phyloP scores from a whole-genome alignment of 495 filamentous ascomycete genomes.

The Tricharina praecox region DNA sequence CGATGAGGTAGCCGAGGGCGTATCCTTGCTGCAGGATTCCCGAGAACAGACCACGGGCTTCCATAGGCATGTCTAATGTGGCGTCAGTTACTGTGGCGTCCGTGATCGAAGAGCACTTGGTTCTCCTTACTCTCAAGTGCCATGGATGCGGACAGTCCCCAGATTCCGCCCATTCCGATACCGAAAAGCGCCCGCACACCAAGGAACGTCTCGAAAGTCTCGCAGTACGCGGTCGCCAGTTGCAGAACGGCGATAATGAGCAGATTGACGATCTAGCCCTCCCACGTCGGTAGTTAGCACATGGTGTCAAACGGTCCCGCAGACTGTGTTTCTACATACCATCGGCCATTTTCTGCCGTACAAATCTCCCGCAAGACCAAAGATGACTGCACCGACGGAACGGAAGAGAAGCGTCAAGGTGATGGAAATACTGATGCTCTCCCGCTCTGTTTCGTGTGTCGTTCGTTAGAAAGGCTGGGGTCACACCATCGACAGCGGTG shows the following conservation, averaged over 20 bases:
- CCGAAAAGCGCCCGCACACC: constrained; percentile 50
- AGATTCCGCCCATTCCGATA: constrained; percentile 71
- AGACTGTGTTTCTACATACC: too few species aligned
- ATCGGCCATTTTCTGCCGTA: constrained; percentile 73
- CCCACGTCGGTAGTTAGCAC: too few species aligned
- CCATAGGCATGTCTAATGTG: constrained; percentile 23
- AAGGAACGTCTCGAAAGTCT: constrained; percentile 50
- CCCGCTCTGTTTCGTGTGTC: constrained; percentile 39
- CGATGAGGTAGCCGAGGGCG: constrained; percentile 55
- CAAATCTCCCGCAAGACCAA: constrained; percentile 55
- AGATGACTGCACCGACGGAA: constrained; percentile 50
- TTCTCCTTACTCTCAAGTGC: constrained; percentile 50
- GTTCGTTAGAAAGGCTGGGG: too few species aligned
- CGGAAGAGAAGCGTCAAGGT: constrained; percentile 56
- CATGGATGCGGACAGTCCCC: constrained; percentile 68
- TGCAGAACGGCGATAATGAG: constrained; percentile 41
- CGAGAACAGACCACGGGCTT: constrained; percentile 58
- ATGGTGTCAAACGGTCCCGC: too few species aligned
- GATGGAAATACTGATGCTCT: constrained; percentile 49
- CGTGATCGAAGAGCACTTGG: too few species aligned
- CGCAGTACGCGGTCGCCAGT: constrained; percentile 54
- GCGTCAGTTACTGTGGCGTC: too few species aligned
- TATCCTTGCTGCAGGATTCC: constrained; percentile 67
- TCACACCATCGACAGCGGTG: too few species aligned
- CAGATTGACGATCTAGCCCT: constrained; percentile 57